Percentiles rank a stretch among this genome's conserved stretches.
Conservation (phyloP, 192 early-diverging fungal genomes). For the Linnemannia elongata region DNA sequence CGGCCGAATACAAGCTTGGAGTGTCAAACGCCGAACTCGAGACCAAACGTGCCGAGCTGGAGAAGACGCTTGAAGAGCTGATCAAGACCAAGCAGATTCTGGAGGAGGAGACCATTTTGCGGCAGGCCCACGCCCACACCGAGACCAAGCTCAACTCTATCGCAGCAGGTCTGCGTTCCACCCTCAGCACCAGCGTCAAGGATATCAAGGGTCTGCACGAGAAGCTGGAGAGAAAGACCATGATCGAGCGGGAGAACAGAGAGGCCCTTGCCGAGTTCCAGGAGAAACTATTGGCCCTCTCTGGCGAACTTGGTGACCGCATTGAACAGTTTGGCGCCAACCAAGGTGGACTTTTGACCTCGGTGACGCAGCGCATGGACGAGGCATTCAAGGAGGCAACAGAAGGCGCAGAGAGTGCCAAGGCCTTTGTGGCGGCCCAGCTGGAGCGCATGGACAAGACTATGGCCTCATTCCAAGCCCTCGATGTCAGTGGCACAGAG, state of each 20-base stretch:
- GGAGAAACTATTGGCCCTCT: slow-evolving; percentile 17
- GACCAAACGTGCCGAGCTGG: slow-evolving; percentile 36
- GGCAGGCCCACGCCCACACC: slow-evolving; percentile 63
- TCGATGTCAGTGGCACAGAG: slow-evolving; percentile 20
- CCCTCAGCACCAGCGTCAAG: slow-evolving; percentile 46
- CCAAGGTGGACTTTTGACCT: slow-evolving; percentile 18
- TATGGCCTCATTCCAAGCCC: neutral
- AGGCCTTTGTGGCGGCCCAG: slow-evolving; percentile 10
- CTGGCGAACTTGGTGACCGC: slow-evolving; percentile 21
- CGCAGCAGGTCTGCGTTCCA: slow-evolving; percentile 50
- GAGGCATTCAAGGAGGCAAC: slow-evolving; percentile 27
- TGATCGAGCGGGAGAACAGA: slow-evolving; percentile 35
- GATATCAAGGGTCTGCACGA: slow-evolving; percentile 48
- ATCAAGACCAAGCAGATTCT: slow-evolving; percentile 38
- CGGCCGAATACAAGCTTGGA: slow-evolving; percentile 46
- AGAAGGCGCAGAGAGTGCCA: neutral
- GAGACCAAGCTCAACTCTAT: slow-evolving; percentile 56
- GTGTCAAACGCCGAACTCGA: slow-evolving; percentile 48
- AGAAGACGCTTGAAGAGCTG: slow-evolving; percentile 32
- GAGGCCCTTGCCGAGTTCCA: slow-evolving; percentile 40
- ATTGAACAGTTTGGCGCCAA: slow-evolving; percentile 16
- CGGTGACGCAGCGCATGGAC: slow-evolving; percentile 14
- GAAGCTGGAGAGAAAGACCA: slow-evolving; percentile 37
- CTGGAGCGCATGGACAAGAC: slow-evolving; percentile 25
- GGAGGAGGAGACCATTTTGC: slow-evolving; percentile 53